Evolutionary conservation across 1,284 basidiomycete species (phyloP).

Genomic region (Veloporphyrellus conicus): DNA sequence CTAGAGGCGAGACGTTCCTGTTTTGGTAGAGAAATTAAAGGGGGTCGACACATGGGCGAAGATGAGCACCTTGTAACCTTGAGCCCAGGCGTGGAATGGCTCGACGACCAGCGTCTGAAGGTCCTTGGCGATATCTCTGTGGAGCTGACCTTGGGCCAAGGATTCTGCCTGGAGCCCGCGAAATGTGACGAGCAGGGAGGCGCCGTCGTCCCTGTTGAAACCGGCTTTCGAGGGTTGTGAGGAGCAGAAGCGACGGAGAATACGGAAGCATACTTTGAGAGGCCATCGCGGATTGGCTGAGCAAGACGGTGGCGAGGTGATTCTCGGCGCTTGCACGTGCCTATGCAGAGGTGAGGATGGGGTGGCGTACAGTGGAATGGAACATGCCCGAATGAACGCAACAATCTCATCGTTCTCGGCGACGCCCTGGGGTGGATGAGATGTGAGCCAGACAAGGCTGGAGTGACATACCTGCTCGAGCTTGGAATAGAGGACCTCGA

Average conservation of each 20-base stretch:
- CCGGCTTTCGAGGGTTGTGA: constrained; percentile 45
- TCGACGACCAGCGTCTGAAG: constrained; percentile 63
- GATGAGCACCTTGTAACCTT: constrained; percentile 53
- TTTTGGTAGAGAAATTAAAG: constrained; percentile 6
- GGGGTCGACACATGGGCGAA: background rate
- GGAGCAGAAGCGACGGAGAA: background rate
- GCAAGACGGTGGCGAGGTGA: constrained; percentile 55
- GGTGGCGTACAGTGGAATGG: constrained; percentile 2
- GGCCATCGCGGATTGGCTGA: constrained; percentile 48
- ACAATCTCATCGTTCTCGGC: constrained; percentile 79
- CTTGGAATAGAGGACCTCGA: constrained; percentile 72
- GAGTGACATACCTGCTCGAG: constrained; percentile 63
- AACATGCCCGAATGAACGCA: constrained; percentile 73
- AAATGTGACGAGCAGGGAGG: constrained; percentile 72
- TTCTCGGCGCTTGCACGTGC: constrained; percentile 63
- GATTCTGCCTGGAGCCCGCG: constrained; percentile 74
- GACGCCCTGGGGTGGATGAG: constrained; percentile 51
- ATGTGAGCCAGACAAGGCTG: background rate
- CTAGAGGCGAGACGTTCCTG: constrained; percentile 60
- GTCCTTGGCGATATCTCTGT: constrained; percentile 64
- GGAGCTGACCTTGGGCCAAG: constrained; percentile 58
- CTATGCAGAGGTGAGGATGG: constrained; percentile 35
- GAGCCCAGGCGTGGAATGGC: constrained; percentile 73
- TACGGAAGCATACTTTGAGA: constrained; percentile 44
- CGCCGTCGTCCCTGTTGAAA: constrained; percentile 75